Conservation (phyloP, 768 basidiomycete genomes). For the Russula virescens region DNA sequence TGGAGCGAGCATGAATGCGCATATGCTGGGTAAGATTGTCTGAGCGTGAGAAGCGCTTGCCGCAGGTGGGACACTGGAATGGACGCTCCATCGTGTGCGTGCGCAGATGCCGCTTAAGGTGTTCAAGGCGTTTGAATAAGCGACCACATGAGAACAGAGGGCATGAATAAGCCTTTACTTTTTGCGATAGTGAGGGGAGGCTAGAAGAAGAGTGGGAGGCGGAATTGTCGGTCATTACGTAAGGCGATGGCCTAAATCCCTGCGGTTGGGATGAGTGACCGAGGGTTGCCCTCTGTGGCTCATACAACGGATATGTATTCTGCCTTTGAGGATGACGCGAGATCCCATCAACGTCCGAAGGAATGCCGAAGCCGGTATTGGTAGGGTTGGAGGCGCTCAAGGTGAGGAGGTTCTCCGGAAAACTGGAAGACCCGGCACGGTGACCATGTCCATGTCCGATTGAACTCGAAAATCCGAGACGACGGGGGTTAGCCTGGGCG, state of each 20-base stretch:
- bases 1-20: constrained; percentile 63
- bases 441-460: constrained; percentile 10
- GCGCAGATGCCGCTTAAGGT: constrained; percentile 79
- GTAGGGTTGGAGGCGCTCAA: constrained; percentile 1
- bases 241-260: constrained; percentile 23
- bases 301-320: constrained; percentile 21
- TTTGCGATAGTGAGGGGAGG: constrained; percentile 23
- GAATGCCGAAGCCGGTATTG: not conserved
- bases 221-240: constrained; percentile 24
- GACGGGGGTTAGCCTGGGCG: constrained; percentile 20
- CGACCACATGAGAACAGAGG: constrained; percentile 79
- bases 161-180: constrained; percentile 66
- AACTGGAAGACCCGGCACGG: constrained; percentile 11
- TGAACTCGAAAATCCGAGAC: constrained; percentile 6
- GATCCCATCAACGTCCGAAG: constrained; percentile 10
- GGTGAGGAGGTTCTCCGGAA: constrained; percentile 13
- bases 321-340: constrained; percentile 18
- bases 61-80: constrained; percentile 66
- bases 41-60: constrained; percentile 79
- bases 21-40: constrained; percentile 88
- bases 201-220: constrained; percentile 21
- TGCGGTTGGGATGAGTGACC: constrained; percentile 5
- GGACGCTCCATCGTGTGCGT: constrained; percentile 90
- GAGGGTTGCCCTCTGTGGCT: constrained; percentile 10
- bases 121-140: constrained; percentile 89